These are phyloP conservation scores for Calamus simplicifolius DNA, from an alignment of 176 grass and related monocot species.

Conservation along the genomic window DNA sequence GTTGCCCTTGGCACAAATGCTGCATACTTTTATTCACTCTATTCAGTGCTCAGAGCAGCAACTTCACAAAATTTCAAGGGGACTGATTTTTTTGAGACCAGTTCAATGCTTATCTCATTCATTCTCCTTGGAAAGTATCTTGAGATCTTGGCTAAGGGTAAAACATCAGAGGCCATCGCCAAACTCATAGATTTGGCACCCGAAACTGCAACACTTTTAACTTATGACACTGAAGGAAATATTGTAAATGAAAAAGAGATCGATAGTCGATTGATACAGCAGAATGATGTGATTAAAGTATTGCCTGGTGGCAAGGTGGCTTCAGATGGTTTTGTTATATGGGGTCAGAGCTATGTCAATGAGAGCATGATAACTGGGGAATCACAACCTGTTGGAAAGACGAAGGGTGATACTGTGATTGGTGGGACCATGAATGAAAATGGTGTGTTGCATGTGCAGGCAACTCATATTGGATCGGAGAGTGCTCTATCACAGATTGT, in stretches of 20 bases:
- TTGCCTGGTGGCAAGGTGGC: constrained; percentile 75
- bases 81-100: constrained; percentile 98
- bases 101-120: constrained; percentile 97
- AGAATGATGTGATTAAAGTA: constrained; percentile 97
- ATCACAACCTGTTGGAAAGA: constrained; percentile 83
- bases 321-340: constrained; percentile 86
- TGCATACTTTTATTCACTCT: constrained; percentile 87
- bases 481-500: constrained; percentile 87
- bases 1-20: constrained; percentile 90
- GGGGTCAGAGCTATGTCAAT: constrained; percentile 96
- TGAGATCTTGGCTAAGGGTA: constrained; percentile 94
- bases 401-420: constrained; percentile 77
- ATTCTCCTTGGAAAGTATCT: constrained; percentile 96
- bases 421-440: constrained; percentile 94
- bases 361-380: constrained; percentile 98
- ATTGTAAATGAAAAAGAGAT: constrained; percentile 66
- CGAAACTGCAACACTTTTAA: constrained; percentile 55
- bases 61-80: constrained; percentile 48
- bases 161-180: constrained; percentile 82
- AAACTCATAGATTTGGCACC: constrained; percentile 96
- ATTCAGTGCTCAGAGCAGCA: constrained; percentile 69
- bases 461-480: constrained; percentile 87
- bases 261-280: constrained; percentile 82
- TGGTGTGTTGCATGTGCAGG: constrained; percentile 78
- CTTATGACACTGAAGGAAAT: constrained; percentile 47